Evolutionary conservation across 1,139 yeast genomes (phyloP), one percentile per base, ranked within the genome.

Genomic region (Pichia cactophila): DNA sequence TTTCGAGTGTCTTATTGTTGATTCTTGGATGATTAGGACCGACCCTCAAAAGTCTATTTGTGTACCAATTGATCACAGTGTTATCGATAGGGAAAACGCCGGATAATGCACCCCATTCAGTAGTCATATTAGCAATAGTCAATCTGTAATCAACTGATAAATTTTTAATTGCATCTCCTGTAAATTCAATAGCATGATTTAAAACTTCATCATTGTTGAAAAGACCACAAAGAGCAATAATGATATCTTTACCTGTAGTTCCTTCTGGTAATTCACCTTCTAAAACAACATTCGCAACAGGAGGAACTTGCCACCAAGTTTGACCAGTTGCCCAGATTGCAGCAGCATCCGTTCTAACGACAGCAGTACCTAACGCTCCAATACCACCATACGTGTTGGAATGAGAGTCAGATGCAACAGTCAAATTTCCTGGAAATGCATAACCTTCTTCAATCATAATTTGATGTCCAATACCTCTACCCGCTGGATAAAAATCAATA

Each of bases 221-320:
- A 37, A 83, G 72, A 47, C 98, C 98, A 73, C 99, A 92, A 47
- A 92, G 75, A 0, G 97, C 92, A 31, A 94, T 95, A 64, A 92
- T 94, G 47, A 94, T 94, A 69, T 92, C 99, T 68, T 92, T 92
- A 56, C 99, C 99, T 9, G 96, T 82, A 17, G 87, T 90, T 26
- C 97, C 97, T 50, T 76, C 71, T 23, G 94, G 96, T 52, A 92
- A 77, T 57, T 78, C 69, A 42, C 97, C 97, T 57, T 77, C 75
- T 51, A 92, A 75, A 67, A 87, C 95, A 12, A 92, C 97, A 63
- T 83, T 82, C 41, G 98, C 98, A 26, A 92, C 97, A 1, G 98
- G 98, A 5, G 99, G 99, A 52, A 92, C 87, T 78, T 94, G 98
- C 98, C 98, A 92, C 99, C 99, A 92, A 4, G 98, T 94, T 70